phyloP scores from a whole-genome alignment of 768 basidiomycete species.

The Lactarius pseudohatsudake region DNA sequence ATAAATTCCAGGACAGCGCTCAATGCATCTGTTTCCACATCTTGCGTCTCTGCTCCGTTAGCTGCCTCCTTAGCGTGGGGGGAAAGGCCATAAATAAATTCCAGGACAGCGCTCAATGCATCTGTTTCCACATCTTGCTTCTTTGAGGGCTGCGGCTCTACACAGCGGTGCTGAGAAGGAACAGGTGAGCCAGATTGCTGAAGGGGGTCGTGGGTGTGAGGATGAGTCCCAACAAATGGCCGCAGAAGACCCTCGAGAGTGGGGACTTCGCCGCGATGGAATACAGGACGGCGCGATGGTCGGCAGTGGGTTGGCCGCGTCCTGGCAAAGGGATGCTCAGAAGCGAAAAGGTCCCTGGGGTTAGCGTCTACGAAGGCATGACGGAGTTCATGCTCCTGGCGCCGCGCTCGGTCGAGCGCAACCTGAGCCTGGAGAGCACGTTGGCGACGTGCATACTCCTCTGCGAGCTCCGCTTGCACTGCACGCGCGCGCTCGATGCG shows the following conservation, averaged over 20 bases:
- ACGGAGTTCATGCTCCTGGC: neutral
- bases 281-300: too few species aligned
- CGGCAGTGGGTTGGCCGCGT: neutral
- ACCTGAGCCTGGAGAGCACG: neutral
- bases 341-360: neutral
- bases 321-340: neutral
- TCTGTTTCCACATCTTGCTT: neutral
- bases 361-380: neutral
- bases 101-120: neutral
- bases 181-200: neutral
- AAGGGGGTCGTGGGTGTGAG: neutral
- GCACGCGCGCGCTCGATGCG: neutral
- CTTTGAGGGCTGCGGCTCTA: neutral
- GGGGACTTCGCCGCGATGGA: neutral
- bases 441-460: neutral
- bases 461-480: constrained; percentile 5
- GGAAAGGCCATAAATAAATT: constrained; percentile 4
- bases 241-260: neutral
- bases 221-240: neutral
- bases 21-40: neutral
- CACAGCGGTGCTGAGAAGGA: neutral
- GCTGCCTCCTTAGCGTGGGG: neutral
- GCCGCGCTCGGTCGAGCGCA: neutral
- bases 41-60: neutral
- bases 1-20: constrained; percentile 8